A percentile compares a stretch with the other conserved stretches of the same genome.
These are phyloP conservation scores for Dendrothele bispora DNA, from an alignment of 768 basidiomycete genomes.

Conservation along the genomic window DNA sequence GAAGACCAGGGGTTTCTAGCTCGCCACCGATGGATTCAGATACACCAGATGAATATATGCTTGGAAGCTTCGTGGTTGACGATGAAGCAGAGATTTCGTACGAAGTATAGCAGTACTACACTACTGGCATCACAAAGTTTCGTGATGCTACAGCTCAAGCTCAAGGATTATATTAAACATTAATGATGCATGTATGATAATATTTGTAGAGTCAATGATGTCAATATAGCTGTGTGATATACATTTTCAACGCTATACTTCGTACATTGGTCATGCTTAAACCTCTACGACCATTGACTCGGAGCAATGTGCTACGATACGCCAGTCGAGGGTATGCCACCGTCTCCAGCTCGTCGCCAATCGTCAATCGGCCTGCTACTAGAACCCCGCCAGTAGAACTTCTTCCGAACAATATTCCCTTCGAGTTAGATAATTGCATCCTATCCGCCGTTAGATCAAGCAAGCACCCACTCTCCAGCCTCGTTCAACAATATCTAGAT, in stretches of 20 bases:
- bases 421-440: neutral
- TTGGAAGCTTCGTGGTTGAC: conserved; percentile 80
- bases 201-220: no score
- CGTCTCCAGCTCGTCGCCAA: neutral
- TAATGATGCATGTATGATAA: no score
- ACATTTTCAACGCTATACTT: no score
- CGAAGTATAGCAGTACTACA: conserved; percentile 1
- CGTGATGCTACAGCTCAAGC: no score
- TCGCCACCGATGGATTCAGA: conserved; percentile 57
- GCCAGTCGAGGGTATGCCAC: conserved; percentile 1
- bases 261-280: no score
- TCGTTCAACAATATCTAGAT: conserved; percentile 44
- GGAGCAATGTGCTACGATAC: no score
- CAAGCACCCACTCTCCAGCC: conserved; percentile 3
- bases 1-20: conserved; percentile 43
- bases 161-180: no score
- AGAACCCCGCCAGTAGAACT: neutral
- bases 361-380: neutral
- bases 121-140: no score
- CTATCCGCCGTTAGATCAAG: neutral
- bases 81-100: conserved; percentile 74
- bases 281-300: no score
- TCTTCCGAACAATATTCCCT: neutral
- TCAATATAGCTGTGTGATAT: no score
- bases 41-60: conserved; percentile 62